phyloP scores from a whole-genome alignment of 1,284 basidiomycete genomes.

The Inonotus obliquus region DNA sequence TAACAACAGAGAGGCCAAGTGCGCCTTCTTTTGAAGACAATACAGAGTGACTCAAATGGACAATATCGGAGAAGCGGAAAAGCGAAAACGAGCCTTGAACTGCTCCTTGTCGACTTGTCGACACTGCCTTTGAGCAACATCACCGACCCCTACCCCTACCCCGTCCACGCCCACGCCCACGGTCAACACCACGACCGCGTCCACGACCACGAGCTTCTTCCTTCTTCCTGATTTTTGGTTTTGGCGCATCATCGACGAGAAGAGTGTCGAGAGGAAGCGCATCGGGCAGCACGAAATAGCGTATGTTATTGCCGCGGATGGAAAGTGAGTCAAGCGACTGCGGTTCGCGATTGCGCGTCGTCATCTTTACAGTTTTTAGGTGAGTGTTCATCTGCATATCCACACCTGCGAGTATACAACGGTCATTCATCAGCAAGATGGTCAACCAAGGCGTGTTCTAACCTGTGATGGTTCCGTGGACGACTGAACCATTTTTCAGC shows the following conservation, averaged over 20 bases:
- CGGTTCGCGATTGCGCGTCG: slow-evolving; percentile 82
- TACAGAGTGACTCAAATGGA: neutral
- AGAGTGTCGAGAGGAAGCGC: slow-evolving; percentile 94
- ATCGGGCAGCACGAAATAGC: slow-evolving; percentile 94
- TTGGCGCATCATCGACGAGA: slow-evolving; percentile 95
- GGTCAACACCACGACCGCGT: slow-evolving; percentile 38
- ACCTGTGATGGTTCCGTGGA: slow-evolving; percentile 98
- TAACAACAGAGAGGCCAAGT: neutral
- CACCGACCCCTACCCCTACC: slow-evolving; percentile 1
- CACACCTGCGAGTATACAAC: slow-evolving; percentile 58
- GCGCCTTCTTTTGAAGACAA: neutral
- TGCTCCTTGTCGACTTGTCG: neutral
- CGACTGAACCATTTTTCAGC: slow-evolving; percentile 94
- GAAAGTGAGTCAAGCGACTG: slow-evolving; percentile 82
- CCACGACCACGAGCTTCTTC: slow-evolving; percentile 63
- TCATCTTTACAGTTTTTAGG: slow-evolving; percentile 96
- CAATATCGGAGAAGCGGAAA: neutral
- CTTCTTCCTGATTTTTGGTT: slow-evolving; percentile 84
- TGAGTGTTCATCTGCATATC: slow-evolving; percentile 99
- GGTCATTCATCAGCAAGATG: neutral
- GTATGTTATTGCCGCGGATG: slow-evolving; percentile 90
- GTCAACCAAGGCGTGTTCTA: slow-evolving; percentile 25
- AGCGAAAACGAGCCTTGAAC: neutral
- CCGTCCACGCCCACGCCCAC: slow-evolving; percentile 39
- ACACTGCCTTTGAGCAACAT: neutral